A percentile compares a stretch with the other conserved stretches of the same genome.
Evolutionary conservation across 2,329 filamentous ascomycete genomes (phyloP).

Genomic region (Phyllosticta paracitricarpa): DNA sequence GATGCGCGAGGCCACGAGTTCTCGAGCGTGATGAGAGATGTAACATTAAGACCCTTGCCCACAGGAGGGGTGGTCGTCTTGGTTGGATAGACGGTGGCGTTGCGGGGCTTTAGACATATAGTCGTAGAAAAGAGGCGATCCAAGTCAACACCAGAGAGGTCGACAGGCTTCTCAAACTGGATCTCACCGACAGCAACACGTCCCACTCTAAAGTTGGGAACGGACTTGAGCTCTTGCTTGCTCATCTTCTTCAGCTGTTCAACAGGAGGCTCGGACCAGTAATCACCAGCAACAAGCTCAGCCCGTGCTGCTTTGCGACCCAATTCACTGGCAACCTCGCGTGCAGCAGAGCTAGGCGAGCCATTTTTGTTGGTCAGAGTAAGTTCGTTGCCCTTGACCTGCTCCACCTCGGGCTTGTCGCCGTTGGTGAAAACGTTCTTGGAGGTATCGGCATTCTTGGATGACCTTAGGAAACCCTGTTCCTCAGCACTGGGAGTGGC

Average conservation of each 20-base stretch:
- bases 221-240: slow-evolving; percentile 63
- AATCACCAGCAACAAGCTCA: slow-evolving; percentile 58
- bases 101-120: slow-evolving; percentile 65
- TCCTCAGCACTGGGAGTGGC: slow-evolving; percentile 49
- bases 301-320: slow-evolving; percentile 13
- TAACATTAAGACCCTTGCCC: slow-evolving; percentile 86
- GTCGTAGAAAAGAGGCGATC: slow-evolving; percentile 71
- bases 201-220: slow-evolving; percentile 70
- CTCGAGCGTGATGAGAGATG: slow-evolving; percentile 75
- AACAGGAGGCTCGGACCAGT: slow-evolving; percentile 74
- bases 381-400: slow-evolving; percentile 64
- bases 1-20: slow-evolving; percentile 81
- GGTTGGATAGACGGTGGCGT: slow-evolving; percentile 75
- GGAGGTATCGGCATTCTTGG: slow-evolving; percentile 15
- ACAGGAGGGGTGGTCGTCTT: slow-evolving; percentile 61
- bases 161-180: slow-evolving; percentile 65
- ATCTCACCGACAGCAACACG: slow-evolving; percentile 73
- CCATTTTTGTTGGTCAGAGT: slow-evolving; percentile 69
- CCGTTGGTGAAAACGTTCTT: slow-evolving; percentile 28
- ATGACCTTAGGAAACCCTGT: slow-evolving; percentile 49
- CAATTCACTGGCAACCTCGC: slow-evolving; percentile 14
- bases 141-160: slow-evolving; percentile 68
- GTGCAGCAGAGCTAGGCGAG: slow-evolving; percentile 27
- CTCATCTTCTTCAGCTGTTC: slow-evolving; percentile 72
- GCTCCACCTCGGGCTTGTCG: slow-evolving; percentile 53